phyloP scores from a whole-genome alignment of 768 basidiomycete genomes.

The Chiua virens region DNA sequence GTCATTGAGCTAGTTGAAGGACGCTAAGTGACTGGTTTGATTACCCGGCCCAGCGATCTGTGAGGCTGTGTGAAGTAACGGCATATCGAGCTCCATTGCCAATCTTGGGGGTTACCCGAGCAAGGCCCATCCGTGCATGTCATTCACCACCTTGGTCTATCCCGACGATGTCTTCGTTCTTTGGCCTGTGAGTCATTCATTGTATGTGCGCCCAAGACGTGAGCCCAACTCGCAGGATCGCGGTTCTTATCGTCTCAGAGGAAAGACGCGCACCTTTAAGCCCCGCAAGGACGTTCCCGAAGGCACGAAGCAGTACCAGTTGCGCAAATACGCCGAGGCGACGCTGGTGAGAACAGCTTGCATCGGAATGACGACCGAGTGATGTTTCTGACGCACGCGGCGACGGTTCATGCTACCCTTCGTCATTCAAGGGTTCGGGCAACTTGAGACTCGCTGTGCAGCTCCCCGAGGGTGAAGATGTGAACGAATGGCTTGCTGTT shows the following conservation, averaged over 20 bases:
- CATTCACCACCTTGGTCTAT: slow-evolving; percentile 11
- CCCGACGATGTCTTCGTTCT: slow-evolving; percentile 77
- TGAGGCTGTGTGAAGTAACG: too few species aligned
- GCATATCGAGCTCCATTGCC: slow-evolving; percentile 5
- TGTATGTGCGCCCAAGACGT: slow-evolving; percentile 2
- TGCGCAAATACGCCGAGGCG: slow-evolving; percentile 97
- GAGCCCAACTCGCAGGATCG: slow-evolving; percentile 12
- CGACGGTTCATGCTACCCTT: neutral
- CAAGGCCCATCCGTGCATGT: too few species aligned
- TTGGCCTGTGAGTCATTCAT: slow-evolving; percentile 65
- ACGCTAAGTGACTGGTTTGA: neutral
- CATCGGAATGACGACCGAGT: neutral
- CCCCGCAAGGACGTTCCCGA: slow-evolving; percentile 93
- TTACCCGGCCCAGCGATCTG: too few species aligned
- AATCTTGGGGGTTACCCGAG: slow-evolving; percentile 8
- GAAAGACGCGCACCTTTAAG: slow-evolving; percentile 94
- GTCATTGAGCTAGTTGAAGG: neutral
- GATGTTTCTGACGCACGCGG: slow-evolving; percentile 12
- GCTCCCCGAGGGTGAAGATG: slow-evolving; percentile 94
- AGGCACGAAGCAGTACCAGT: slow-evolving; percentile 96
- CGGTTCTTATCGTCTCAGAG: slow-evolving; percentile 44
- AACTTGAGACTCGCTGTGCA: slow-evolving; percentile 91
- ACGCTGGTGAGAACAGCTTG: slow-evolving; percentile 58
- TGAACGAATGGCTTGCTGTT: slow-evolving; percentile 99
- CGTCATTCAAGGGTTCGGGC: slow-evolving; percentile 74